Percentiles rank a stretch among this genome's conserved stretches.
These are phyloP conservation scores for Arctium lappa DNA, from an alignment of 129 eudicot species.

Conservation along the genomic window DNA sequence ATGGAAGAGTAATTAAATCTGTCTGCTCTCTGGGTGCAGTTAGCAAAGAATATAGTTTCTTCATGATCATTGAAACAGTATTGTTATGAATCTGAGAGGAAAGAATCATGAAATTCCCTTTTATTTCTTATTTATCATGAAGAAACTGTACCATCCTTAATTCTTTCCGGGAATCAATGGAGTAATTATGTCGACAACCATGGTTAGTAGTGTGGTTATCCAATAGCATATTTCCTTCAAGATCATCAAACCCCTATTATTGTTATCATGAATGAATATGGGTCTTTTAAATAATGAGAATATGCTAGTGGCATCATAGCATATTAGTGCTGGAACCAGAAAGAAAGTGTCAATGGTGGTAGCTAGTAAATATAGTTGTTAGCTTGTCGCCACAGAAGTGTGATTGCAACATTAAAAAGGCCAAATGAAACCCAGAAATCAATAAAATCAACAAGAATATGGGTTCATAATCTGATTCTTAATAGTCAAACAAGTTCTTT, in stretches of 20 bases:
- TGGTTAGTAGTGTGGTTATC: neutral
- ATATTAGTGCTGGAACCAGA: conserved; percentile 9
- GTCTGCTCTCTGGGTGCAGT: neutral
- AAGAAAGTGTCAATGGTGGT: conserved; percentile 15
- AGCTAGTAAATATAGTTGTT: neutral
- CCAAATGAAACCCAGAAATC: conserved; percentile 14
- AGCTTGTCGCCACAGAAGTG: neutral
- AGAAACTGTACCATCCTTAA: neutral
- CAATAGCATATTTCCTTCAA: neutral
- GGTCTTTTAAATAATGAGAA: neutral
- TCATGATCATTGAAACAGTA: neutral
- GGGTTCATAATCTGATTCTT: conserved; percentile 8
- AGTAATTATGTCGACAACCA: neutral
- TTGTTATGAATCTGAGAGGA: neutral
- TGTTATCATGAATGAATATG: conserved; percentile 12
- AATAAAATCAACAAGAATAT: neutral
- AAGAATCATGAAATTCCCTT: neutral
- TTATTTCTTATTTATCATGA: neutral
- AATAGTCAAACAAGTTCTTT: neutral
- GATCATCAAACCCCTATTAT: conserved; percentile 18
- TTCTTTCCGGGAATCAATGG: neutral
- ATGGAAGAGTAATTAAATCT: neutral
- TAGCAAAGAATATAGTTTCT: neutral
- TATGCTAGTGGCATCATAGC: conserved; percentile 15
- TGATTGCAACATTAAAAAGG: conserved; percentile 4